These are phyloP conservation scores for Phoma sp. DNA, from an alignment of 2,329 filamentous ascomycete species.

Conservation along the genomic window DNA sequence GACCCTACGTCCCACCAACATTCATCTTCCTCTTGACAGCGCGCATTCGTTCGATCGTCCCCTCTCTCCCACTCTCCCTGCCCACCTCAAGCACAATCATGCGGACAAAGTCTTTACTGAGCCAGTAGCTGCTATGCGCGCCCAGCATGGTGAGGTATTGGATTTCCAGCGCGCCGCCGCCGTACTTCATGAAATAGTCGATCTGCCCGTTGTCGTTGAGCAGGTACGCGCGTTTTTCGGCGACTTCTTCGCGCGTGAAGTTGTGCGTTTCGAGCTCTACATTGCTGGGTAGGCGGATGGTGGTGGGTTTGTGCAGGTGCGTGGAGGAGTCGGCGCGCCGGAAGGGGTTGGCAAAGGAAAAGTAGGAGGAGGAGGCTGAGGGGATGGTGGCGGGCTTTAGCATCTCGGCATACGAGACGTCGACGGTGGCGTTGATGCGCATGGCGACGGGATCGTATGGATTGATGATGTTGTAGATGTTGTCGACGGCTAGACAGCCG, in stretches of 20 bases:
- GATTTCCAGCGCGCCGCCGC: constrained; percentile 86
- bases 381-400: constrained; percentile 83
- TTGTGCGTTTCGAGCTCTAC: constrained; percentile 96
- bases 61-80: constrained; percentile 70
- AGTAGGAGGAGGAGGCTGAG: constrained; percentile 64
- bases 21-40: constrained; percentile 58
- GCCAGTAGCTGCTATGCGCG: constrained; percentile 95
- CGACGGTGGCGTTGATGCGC: constrained; percentile 87
- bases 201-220: constrained; percentile 97
- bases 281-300: constrained; percentile 53
- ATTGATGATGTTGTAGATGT: constrained; percentile 92
- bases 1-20: constrained; percentile 3
- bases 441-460: constrained; percentile 85
- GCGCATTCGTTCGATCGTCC: constrained; percentile 60
- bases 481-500: constrained; percentile 92
- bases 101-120: constrained; percentile 82
- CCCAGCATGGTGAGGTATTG: constrained; percentile 98
- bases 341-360: constrained; percentile 52
- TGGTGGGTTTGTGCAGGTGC: constrained; percentile 35
- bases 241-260: constrained; percentile 89
- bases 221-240: constrained; percentile 83
- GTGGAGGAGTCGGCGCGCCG: constrained; percentile 33
- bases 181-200: constrained; percentile 84
- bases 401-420: constrained; percentile 76
- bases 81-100: constrained; percentile 90